These are phyloP conservation scores for Stachybotrys chartarum DNA, from an alignment of 2,329 filamentous ascomycete species.

Conservation along the genomic window DNA sequence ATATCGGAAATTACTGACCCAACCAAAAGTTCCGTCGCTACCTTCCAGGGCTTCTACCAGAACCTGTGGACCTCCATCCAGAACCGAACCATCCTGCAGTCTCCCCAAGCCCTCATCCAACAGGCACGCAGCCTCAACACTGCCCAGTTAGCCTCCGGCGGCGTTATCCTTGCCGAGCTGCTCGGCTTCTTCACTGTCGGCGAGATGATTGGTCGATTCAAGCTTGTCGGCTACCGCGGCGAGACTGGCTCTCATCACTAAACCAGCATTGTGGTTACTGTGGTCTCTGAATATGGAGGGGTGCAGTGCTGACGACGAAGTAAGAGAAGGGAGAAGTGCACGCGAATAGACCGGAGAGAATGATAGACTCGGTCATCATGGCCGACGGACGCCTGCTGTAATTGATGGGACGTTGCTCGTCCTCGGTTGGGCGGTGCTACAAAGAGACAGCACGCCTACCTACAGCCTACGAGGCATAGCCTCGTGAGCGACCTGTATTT, in stretches of 20 bases:
- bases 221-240: slow-evolving; percentile 88
- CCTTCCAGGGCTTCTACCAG: slow-evolving; percentile 84
- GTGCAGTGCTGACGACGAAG: neutral
- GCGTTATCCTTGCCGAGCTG: slow-evolving; percentile 76
- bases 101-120: slow-evolving; percentile 49
- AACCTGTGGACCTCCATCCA: slow-evolving; percentile 62
- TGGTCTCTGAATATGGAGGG: neutral
- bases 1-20: slow-evolving; percentile 6
- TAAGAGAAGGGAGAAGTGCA: neutral
- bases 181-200: slow-evolving; percentile 97
- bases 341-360: neutral
- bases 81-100: slow-evolving; percentile 52
- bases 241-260: slow-evolving; percentile 57
- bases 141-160: slow-evolving; percentile 63
- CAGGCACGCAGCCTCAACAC: slow-evolving; percentile 61
- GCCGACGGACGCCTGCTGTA: neutral
- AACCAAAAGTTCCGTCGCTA: slow-evolving; percentile 57
- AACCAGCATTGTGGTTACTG: slow-evolving; percentile 9
- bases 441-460: neutral
- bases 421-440: neutral
- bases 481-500: slow-evolving; percentile 16
- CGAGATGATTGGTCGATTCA: slow-evolving; percentile 92
- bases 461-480: slow-evolving; percentile 3
- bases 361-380: neutral
- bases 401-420: neutral